These are phyloP conservation scores for Heliamphora pulchella DNA, from an alignment of 179 eudicot genomes.

Conservation along the genomic window DNA sequence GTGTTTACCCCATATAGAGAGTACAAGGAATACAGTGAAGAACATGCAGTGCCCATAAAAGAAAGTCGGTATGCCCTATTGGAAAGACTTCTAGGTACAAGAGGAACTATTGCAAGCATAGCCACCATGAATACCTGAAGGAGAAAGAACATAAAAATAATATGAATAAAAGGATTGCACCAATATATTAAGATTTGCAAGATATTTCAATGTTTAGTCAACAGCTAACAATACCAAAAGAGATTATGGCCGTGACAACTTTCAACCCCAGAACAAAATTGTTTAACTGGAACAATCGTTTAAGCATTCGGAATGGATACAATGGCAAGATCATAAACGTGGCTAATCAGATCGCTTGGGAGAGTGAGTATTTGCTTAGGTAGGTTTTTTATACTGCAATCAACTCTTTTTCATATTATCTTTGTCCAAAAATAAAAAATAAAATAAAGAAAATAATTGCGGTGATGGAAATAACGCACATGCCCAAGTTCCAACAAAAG, in stretches of 20 bases:
- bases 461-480: neutral
- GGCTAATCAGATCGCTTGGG: neutral
- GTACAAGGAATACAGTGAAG: conserved; percentile 78
- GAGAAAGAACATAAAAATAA: neutral
- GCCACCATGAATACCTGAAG: conserved; percentile 83
- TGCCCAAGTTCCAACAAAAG: neutral
- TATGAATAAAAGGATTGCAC: neutral
- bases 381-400: neutral
- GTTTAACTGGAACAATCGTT: neutral
- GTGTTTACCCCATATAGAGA: conserved; percentile 80
- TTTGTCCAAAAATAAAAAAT: too few species aligned
- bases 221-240: neutral
- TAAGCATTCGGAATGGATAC: neutral
- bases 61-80: conserved; percentile 77
- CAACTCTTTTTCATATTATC: too few species aligned
- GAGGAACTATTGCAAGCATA: conserved; percentile 66
- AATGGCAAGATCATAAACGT: neutral
- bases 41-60: conserved; percentile 77
- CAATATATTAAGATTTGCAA: neutral
- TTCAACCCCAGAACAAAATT: neutral
- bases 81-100: conserved; percentile 61
- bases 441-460: too few species aligned
- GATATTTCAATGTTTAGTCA: neutral
- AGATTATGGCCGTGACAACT: neutral
- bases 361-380: neutral